Evolutionary conservation across 352 stramenopile genomes (phyloP).

Genomic region (Phytophthora ramorum): DNA sequence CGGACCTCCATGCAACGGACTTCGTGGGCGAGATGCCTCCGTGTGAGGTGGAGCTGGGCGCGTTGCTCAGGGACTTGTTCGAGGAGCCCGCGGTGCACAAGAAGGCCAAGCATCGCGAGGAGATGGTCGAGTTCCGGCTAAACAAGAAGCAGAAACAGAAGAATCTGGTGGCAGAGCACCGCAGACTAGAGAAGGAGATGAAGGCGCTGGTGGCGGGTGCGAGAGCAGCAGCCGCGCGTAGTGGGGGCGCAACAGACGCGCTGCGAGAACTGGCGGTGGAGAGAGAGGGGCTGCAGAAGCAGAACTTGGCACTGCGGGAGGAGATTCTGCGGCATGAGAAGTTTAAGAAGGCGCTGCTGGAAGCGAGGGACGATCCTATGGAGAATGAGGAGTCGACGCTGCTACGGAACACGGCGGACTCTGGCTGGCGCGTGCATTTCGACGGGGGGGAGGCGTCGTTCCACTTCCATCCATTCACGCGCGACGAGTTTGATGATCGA

Average conservation of each 20-base stretch:
- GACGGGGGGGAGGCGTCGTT: constrained; percentile 26
- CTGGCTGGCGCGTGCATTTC: constrained; percentile 28
- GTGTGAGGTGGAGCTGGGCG: neutral
- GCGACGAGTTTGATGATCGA: constrained; percentile 20
- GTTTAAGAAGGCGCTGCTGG: constrained; percentile 20
- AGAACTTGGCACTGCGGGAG: constrained; percentile 41
- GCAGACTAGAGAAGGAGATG: constrained; percentile 35
- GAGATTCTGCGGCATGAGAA: constrained; percentile 33
- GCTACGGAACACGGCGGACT: neutral
- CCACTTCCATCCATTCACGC: constrained; percentile 37
- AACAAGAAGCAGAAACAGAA: constrained; percentile 47
- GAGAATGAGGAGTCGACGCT: constrained; percentile 24
- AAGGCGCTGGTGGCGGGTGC: constrained; percentile 26
- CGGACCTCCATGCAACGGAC: neutral
- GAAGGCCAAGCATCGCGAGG: constrained; percentile 41
- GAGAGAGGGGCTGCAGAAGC: constrained; percentile 31
- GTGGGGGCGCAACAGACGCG: constrained; percentile 1
- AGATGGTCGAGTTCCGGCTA: constrained; percentile 47
- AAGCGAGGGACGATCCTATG: constrained; percentile 23
- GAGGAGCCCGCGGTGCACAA: constrained; percentile 45
- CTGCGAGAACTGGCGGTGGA: constrained; percentile 34
- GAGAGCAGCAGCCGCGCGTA: constrained; percentile 6
- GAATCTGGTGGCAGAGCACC: constrained; percentile 36
- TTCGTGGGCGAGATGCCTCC: constrained; percentile 5
- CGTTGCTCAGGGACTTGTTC: constrained; percentile 14